Base-by-base conservation (phyloP, 1,284 basidiomycete genomes). In the Boletus sp. region DNA sequence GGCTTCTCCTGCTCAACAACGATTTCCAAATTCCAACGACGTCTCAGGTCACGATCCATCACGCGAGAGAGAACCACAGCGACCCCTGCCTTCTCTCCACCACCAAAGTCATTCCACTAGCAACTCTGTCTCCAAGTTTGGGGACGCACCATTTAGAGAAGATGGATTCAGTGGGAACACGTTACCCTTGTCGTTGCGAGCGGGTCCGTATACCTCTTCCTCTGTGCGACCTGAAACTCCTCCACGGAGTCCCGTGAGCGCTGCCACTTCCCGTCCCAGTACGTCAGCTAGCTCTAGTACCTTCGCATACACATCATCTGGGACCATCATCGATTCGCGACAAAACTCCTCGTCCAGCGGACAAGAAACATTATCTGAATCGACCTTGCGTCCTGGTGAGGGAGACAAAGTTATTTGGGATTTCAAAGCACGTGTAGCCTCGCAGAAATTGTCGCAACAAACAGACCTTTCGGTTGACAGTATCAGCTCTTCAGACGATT, bases 191-290 rank as follows among this genome's bases (percentile, higher is more conserved):
- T 59, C 66, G 16, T 38, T 65, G 41, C 65, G 66, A 26, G 36
- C 64, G n/a, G 62, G 62, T 10, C 55, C 37, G 13, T 68, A 67
- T 41, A n/a, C 36, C 34, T 25, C 48, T 41, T 44, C 58, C 10
- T 44, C 58, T 26, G 41, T 32, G 27, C 65, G 67, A 36, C 44
- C 66, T 29, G 62, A 68, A 36, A 65, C 78, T 2, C 77, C 81
- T 30, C 79, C 81, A 42, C 76, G 73, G 23, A 84, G 82, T 44
- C 83, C 83, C 8, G 68, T 75, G 44, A 79, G 74, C 49, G 74
- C 77, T 34, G 62, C 67, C 27, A 75, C 74, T 49, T 74, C 75
- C 8, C 64, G 69, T 41, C 60, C 66, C 45, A 53, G 59, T 36
- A 52, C 65, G 34, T 64, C 69, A 35, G 50, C 61, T 25, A 57